These are phyloP conservation scores for Rubus idaeus DNA, from an alignment of 306 rosid species.

Conservation along the genomic window DNA sequence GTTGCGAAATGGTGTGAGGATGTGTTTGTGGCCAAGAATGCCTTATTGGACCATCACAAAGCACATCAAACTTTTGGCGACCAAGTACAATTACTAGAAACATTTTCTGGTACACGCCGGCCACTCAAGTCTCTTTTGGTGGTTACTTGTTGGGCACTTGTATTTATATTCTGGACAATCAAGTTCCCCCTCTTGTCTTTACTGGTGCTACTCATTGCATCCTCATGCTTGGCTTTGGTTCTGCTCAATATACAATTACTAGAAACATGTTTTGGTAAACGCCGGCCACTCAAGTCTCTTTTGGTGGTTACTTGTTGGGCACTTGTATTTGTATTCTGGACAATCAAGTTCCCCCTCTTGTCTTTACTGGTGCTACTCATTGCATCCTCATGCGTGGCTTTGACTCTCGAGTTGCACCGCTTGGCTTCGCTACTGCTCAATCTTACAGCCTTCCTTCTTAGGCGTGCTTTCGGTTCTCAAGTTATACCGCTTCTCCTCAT, in stretches of 20 bases:
- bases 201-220: neutral
- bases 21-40: neutral
- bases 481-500: too few species aligned
- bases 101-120: neutral
- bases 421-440: neutral
- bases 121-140: neutral
- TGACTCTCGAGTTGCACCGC: neutral
- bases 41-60: too few species aligned
- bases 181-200: neutral
- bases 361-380: neutral
- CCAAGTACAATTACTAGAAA: neutral
- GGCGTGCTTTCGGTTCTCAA: neutral
- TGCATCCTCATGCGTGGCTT: neutral
- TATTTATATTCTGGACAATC: neutral
- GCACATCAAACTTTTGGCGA: too few species aligned
- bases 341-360: neutral
- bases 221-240: too few species aligned
- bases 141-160: neutral
- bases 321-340: neutral
- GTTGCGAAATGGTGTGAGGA: too few species aligned
- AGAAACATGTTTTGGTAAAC: neutral
- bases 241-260: too few species aligned
- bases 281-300: neutral
- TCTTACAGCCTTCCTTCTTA: neutral
- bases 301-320: too few species aligned